Base-by-base conservation (phyloP, 495 filamentous ascomycete genomes). In the Hypoxylon perforatum region DNA sequence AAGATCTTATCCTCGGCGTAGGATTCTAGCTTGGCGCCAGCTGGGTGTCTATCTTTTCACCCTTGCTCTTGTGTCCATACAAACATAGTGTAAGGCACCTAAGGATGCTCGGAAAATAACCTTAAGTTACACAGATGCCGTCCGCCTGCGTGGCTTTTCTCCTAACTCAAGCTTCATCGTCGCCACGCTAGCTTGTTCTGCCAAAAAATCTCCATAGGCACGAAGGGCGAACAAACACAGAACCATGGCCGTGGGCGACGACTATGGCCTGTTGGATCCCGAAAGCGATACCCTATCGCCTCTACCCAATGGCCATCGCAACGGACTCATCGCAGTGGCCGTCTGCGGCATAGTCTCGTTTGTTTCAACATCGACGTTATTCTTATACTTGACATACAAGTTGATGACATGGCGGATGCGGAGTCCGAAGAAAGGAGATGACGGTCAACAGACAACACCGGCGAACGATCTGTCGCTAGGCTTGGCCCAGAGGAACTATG, bases 291-390 rank as follows among this genome's bases (percentile, higher is more conserved):
- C 74, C 17, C 63, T 83, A 10, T 67, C 75, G 8, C 86, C 86
- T 47, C 75, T 90, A 12, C 84, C 86, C 4, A 50, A 56, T 0
- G 76, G 75, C 28, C 82, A 88, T 38, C 76, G 72, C 42, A 73
- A 77, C 61, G 87, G 86, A 11, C 77, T 87, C 4, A 81, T 85
- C 14, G 84, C 83, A 2, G 80, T 90, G 45, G 76, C 84, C 23
- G 69, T 82, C 56, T 87, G 90, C 63, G 86, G 82, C 55, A 76
- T 87, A 35, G 73, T 90, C 10, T 89, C 87, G 4, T 85, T 89
- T 62, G 69, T 89, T 22, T 83, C 87, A 15, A 84, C 82, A 1
- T 63, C 79, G 0, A 61, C 69, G 23, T 76, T 89, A 10, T 81
- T 88, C 38, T 48, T 69, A n/a, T 88, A 84, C 69, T 77, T 89